phyloP scores from a whole-genome alignment of 805 yeast species.

The Saccharomycopsis fibuligera region DNA sequence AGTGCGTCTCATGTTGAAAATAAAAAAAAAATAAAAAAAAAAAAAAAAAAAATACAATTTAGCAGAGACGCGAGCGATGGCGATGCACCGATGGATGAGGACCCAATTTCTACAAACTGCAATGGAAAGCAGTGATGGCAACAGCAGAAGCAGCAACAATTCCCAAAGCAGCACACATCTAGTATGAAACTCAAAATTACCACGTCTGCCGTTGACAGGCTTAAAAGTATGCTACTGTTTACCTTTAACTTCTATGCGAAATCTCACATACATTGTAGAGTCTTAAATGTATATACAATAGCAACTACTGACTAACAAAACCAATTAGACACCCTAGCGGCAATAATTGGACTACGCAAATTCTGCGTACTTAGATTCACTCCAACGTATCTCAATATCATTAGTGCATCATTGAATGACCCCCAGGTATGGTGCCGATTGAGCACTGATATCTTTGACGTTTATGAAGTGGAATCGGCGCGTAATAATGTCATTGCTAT shows the following conservation, averaged over 20 bases:
- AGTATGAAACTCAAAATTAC: conserved; percentile 29
- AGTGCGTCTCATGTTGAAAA: no score
- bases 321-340: conserved; percentile 35
- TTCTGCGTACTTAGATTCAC: conserved; percentile 53
- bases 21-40: no score
- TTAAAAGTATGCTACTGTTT: conserved; percentile 29
- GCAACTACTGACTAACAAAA: conserved; percentile 13
- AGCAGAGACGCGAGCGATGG: no score
- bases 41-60: no score
- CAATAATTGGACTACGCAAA: conserved; percentile 48
- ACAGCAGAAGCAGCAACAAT: no score
- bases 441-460: conserved; percentile 39
- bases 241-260: no score
- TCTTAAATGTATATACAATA: not conserved
- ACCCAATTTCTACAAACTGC: no score
- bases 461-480: conserved; percentile 44
- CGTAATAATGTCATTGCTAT: conserved; percentile 50
- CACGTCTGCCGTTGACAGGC: conserved; percentile 26
- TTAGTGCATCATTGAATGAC: conserved; percentile 46
- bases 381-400: conserved; percentile 40
- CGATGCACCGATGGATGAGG: no score
- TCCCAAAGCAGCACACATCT: no score
- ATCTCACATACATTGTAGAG: no score
- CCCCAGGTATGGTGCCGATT: conserved; percentile 68
- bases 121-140: no score